A percentile compares a stretch with the other conserved stretches of the same genome.
Evolutionary conservation across 2,329 filamentous ascomycete genomes (phyloP).

Genomic region (Rutstroemia sp.): DNA sequence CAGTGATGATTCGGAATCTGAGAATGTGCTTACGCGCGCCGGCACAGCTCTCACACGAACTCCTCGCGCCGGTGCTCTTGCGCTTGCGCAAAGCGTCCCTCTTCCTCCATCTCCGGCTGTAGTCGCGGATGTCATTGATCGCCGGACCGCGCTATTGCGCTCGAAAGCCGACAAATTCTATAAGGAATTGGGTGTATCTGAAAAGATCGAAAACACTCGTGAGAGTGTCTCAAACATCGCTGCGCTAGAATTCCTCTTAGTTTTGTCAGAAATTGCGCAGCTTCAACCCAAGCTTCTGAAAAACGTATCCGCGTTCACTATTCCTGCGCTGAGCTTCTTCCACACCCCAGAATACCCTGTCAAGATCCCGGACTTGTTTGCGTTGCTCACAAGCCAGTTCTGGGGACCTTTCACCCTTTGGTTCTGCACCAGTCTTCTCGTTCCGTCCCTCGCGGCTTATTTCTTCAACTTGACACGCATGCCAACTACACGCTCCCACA

Average conservation of each 20-base stretch:
- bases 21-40: slow-evolving; percentile 23
- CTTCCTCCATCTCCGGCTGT: slow-evolving; percentile 74
- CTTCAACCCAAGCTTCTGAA: slow-evolving; percentile 66
- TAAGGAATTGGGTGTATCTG: slow-evolving; percentile 57
- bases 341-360: slow-evolving; percentile 53
- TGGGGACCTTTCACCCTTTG: slow-evolving; percentile 78
- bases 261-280: slow-evolving; percentile 62
- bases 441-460: slow-evolving; percentile 70
- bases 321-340: slow-evolving; percentile 53
- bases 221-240: slow-evolving; percentile 65
- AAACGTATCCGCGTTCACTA: slow-evolving; percentile 63
- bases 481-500: slow-evolving; percentile 30
- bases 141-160: slow-evolving; percentile 58
- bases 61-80: slow-evolving; percentile 23
- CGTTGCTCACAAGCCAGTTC: slow-evolving; percentile 68
- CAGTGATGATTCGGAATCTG: slow-evolving; percentile 29
- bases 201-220: slow-evolving; percentile 58
- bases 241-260: slow-evolving; percentile 61
- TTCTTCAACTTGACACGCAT: slow-evolving; percentile 79
- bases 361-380: slow-evolving; percentile 72
- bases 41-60: slow-evolving; percentile 27
- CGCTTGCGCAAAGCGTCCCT: slow-evolving; percentile 51
- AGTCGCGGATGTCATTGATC: slow-evolving; percentile 70
- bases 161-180: slow-evolving; percentile 57
- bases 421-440: slow-evolving; percentile 60